Evolutionary conservation across 441 rosid genomes (phyloP).

Genomic region (Viola pubescens): DNA sequence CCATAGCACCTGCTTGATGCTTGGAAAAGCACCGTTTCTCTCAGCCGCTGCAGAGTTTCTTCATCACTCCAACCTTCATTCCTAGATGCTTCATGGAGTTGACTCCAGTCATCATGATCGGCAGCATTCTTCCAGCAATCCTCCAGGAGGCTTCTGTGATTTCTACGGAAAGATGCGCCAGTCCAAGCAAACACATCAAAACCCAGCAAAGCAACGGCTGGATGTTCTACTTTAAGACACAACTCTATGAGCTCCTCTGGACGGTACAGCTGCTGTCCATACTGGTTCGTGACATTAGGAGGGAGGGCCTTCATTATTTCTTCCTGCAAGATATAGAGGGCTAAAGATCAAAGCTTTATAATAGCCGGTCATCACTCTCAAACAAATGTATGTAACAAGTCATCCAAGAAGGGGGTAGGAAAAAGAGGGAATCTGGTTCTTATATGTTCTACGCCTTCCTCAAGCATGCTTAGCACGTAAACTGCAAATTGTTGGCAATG

Average conservation of each 20-base stretch:
- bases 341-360: not conserved
- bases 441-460: no score
- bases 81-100: slow-evolving; percentile 47
- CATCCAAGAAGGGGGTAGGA: no score
- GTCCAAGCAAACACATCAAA: slow-evolving; percentile 92
- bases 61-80: slow-evolving; percentile 86
- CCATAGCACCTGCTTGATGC: slow-evolving; percentile 73
- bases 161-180: slow-evolving; percentile 63
- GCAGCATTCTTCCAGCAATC: slow-evolving; percentile 89
- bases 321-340: slow-evolving; percentile 43
- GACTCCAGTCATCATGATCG: slow-evolving; percentile 71
- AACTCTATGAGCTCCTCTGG: slow-evolving; percentile 70
- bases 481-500: not conserved
- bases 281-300: slow-evolving; percentile 27
- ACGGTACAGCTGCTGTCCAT: slow-evolving; percentile 35
- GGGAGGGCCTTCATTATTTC: slow-evolving; percentile 41
- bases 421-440: no score
- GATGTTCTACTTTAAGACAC: slow-evolving; percentile 48
- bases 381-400: no score
- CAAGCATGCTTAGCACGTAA: not conserved
- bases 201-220: slow-evolving; percentile 48
- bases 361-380: no score
- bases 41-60: slow-evolving; percentile 59
- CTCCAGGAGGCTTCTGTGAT: slow-evolving; percentile 59
- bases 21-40: slow-evolving; percentile 59